phyloP scores from a whole-genome alignment of 306 rosid species.

The Fragaria nilgerrensis region DNA sequence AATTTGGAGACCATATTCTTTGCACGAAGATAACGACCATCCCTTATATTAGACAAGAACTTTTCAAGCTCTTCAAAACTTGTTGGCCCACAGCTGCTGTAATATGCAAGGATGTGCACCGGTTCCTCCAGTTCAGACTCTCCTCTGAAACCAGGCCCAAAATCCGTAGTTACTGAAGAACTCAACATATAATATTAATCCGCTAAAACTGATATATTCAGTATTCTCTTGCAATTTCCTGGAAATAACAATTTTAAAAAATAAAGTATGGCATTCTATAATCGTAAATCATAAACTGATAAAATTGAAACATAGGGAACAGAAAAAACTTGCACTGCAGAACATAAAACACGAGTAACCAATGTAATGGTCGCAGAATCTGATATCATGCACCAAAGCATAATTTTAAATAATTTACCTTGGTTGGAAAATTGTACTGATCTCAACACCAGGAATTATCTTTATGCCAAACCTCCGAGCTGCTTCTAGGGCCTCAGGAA shows the following conservation, averaged over 20 bases:
- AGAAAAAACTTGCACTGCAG: neutral
- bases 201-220: conserved; percentile 4
- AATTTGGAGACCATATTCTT: conserved; percentile 75
- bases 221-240: neutral
- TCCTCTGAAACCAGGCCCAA: conserved; percentile 47
- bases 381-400: conserved; percentile 12
- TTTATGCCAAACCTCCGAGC: conserved; percentile 82
- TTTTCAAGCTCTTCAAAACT: conserved; percentile 64
- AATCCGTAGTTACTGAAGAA: conserved; percentile 21
- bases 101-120: conserved; percentile 89
- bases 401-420: conserved; percentile 42
- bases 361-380: neutral
- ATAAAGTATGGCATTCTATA: no score
- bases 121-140: conserved; percentile 80
- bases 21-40: conserved; percentile 87
- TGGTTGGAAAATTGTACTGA: conserved; percentile 71
- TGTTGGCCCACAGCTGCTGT: conserved; percentile 88
- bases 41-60: conserved; percentile 73
- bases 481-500: conserved; percentile 81
- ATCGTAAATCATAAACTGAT: neutral
- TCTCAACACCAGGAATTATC: conserved; percentile 98
- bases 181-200: neutral
- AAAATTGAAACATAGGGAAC: neutral
- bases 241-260: neutral
- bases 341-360: neutral